Conservation (phyloP, 1,284 basidiomycete species). For the Uromyces viciae-fabae region DNA sequence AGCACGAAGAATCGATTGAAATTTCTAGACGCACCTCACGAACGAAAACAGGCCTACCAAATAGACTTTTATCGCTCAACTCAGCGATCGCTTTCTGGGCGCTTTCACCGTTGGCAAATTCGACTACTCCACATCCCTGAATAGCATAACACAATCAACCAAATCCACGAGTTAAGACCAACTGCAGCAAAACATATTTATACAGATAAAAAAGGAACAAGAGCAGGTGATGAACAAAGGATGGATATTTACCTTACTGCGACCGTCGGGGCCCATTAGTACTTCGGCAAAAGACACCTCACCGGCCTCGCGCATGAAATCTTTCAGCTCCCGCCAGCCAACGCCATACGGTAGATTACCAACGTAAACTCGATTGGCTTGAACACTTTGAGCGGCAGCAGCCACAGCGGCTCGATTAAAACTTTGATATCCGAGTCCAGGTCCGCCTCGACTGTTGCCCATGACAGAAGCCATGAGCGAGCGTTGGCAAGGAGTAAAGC, state of each 20-base stretch:
- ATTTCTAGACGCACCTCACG: conserved; percentile 68
- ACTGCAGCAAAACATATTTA: too few species aligned
- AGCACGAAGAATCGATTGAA: neutral
- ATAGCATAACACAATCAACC: neutral
- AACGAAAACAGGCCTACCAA: conserved; percentile 90
- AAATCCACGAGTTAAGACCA: too few species aligned
- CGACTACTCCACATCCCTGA: conserved; percentile 60
- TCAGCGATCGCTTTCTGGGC: conserved; percentile 78
- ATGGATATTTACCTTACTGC: conserved; percentile 30
- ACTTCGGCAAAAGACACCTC: conserved; percentile 45
- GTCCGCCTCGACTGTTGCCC: conserved; percentile 33
- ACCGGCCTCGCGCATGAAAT: conserved; percentile 45
- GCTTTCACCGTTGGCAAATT: conserved; percentile 78
- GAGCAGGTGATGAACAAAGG: neutral
- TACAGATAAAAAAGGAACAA: too few species aligned
- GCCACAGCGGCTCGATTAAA: conserved; percentile 33
- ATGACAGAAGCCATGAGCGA: conserved; percentile 39
- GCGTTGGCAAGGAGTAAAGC: conserved; percentile 16
- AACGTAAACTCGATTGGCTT: conserved; percentile 44
- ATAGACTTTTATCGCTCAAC: conserved; percentile 76
- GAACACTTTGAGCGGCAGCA: conserved; percentile 44
- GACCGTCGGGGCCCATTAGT: conserved; percentile 40
- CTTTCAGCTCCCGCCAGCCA: conserved; percentile 44
- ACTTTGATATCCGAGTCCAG: conserved; percentile 19
- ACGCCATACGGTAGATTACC: conserved; percentile 39